phyloP scores from a whole-genome alignment of 2,329 filamentous ascomycete species.

The Aspergillaceae sp. region DNA sequence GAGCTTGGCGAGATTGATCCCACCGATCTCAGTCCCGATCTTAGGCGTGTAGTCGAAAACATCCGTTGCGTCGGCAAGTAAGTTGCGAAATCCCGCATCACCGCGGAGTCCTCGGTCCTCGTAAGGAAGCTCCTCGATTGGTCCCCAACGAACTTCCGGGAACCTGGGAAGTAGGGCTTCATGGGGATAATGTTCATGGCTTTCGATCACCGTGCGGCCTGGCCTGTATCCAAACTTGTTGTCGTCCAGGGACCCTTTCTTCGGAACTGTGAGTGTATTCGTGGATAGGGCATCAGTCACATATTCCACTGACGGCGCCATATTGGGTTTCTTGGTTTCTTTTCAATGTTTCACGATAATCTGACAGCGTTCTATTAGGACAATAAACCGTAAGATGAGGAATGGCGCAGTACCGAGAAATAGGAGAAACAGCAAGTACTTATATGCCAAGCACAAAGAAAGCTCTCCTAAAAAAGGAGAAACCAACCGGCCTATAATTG shows the following conservation, averaged over 20 bases:
- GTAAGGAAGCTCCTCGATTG: slow-evolving; percentile 42
- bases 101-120: slow-evolving; percentile 47
- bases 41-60: slow-evolving; percentile 51
- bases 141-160: slow-evolving; percentile 45
- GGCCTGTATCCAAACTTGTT: slow-evolving; percentile 39
- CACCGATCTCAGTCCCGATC: slow-evolving; percentile 47
- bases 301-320: slow-evolving; percentile 27
- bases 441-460: no score
- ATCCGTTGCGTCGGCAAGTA: slow-evolving; percentile 45
- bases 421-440: no score
- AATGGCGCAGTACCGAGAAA: no score
- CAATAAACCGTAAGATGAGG: no score
- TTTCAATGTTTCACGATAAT: background rate
- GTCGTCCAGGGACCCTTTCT: slow-evolving; percentile 11
- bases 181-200: slow-evolving; percentile 43
- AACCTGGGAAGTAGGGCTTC: slow-evolving; percentile 47
- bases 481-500: no score
- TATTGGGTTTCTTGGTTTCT: slow-evolving; percentile 4
- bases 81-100: slow-evolving; percentile 46
- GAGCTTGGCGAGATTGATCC: slow-evolving; percentile 43
- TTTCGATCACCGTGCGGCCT: slow-evolving; percentile 38
- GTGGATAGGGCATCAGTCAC: slow-evolving; percentile 9
- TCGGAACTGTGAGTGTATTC: slow-evolving; percentile 10
- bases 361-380: no score
- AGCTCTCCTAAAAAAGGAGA: no score